These are phyloP conservation scores for Cladophialophora chaetospira DNA, from an alignment of 2,329 filamentous ascomycete genomes.

Conservation along the genomic window DNA sequence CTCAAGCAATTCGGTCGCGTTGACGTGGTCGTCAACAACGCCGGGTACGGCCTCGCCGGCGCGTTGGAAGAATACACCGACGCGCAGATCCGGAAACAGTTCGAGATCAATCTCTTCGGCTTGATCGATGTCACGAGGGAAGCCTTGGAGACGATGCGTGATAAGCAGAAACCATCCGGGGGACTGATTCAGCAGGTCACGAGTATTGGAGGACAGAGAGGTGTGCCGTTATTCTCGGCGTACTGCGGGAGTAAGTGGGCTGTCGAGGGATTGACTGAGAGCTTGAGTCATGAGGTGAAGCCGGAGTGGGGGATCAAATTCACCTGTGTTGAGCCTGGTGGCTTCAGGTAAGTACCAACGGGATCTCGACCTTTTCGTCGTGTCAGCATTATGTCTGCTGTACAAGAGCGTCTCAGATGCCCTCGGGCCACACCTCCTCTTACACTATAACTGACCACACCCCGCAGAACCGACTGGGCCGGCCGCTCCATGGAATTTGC, in stretches of 20 bases:
- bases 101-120: constrained; percentile 64
- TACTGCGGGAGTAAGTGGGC: constrained; percentile 51
- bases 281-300: constrained; percentile 48
- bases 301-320: constrained; percentile 48
- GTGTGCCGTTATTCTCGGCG: constrained; percentile 40
- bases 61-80: constrained; percentile 57
- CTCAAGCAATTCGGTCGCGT: constrained; percentile 56
- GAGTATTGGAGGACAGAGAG: constrained; percentile 52
- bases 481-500: constrained; percentile 32
- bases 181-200: constrained; percentile 59
- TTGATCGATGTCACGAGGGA: constrained; percentile 54
- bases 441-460: not conserved
- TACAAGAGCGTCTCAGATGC: not conserved
- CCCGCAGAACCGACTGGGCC: constrained; percentile 31
- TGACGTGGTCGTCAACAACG: constrained; percentile 64
- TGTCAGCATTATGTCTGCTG: not conserved
- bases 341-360: constrained; percentile 26
- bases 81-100: constrained; percentile 53
- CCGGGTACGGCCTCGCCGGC: constrained; percentile 58
- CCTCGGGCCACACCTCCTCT: not conserved
- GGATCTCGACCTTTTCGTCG: not conserved
- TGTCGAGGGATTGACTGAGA: constrained; percentile 52
- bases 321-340: constrained; percentile 35
- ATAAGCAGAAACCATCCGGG: constrained; percentile 40
- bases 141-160: constrained; percentile 35